These are phyloP conservation scores for Ophiosphaerella korrae DNA, from an alignment of 2,329 filamentous ascomycete species.

Conservation along the genomic window DNA sequence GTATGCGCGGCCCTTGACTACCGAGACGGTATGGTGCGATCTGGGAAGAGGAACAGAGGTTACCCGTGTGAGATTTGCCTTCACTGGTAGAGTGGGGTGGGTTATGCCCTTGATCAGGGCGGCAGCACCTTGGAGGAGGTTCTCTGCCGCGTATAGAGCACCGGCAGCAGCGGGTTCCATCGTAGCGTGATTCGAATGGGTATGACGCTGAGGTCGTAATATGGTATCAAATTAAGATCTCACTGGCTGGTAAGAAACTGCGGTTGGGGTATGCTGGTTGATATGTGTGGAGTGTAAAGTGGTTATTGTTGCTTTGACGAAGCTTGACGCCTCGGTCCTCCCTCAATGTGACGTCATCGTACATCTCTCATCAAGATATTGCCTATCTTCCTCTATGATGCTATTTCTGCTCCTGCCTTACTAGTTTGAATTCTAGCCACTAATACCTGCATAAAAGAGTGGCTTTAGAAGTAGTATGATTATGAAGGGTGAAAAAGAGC, in stretches of 20 bases:
- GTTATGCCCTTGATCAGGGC: constrained; percentile 55
- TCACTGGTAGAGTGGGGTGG: constrained; percentile 58
- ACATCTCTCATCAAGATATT: not conserved
- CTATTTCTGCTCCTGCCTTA: no score
- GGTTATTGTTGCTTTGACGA: not conserved
- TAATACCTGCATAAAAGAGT: no score
- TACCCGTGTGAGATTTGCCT: constrained; percentile 57
- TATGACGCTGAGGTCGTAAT: not conserved
- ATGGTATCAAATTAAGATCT: not conserved
- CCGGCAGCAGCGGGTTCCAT: constrained; percentile 48
- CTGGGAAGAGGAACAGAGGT: constrained; percentile 52
- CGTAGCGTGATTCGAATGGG: not conserved
- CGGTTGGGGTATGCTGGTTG: constrained; percentile 64
- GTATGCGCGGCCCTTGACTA: constrained; percentile 60
- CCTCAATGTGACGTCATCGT: not conserved
- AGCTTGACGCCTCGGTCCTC: not conserved
- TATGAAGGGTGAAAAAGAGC: no score
- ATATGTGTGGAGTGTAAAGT: not conserved
- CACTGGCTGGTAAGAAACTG: constrained; percentile 53
- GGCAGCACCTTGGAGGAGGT: constrained; percentile 46
- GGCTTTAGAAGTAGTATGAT: no score
- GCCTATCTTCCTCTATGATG: no score
- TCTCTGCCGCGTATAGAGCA: constrained; percentile 46
- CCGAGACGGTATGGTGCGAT: constrained; percentile 58
- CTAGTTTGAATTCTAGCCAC: no score